Percentiles rank a stretch among this genome's conserved stretches.
Conservation (phyloP, 1,284 basidiomycete genomes). For the Ustilago crameri region DNA sequence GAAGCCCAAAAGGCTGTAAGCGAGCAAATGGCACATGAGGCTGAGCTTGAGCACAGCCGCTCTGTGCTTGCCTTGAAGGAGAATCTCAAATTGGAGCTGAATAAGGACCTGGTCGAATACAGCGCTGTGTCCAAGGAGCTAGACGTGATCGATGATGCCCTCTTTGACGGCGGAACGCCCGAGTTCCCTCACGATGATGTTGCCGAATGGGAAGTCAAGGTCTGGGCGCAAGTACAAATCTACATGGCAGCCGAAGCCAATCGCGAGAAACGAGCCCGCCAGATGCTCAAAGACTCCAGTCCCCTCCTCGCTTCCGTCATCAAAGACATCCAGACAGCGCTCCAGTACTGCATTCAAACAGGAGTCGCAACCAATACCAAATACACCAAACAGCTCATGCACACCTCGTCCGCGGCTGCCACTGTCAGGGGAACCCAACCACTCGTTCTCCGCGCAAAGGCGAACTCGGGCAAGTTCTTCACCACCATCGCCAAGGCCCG, state of each 20-base stretch:
- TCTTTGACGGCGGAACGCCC: conserved; percentile 39
- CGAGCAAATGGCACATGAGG: conserved; percentile 27
- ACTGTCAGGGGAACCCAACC: conserved; percentile 41
- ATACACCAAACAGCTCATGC: conserved; percentile 46
- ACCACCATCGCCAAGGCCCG: conserved; percentile 53
- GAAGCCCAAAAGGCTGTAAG: conserved; percentile 20
- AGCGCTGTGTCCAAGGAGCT: conserved; percentile 16
- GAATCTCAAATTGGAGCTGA: conserved; percentile 15
- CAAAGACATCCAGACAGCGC: conserved; percentile 41
- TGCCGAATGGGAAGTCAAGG: conserved; percentile 45
- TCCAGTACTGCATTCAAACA: conserved; percentile 49
- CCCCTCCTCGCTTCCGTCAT: conserved; percentile 30
- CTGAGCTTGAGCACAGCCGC: conserved; percentile 24
- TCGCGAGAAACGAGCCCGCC: conserved; percentile 52
- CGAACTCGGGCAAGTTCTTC: conserved; percentile 52
- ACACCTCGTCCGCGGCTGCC: conserved; percentile 14
- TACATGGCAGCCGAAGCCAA: conserved; percentile 48
- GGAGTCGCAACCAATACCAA: conserved; percentile 52
- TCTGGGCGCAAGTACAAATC: conserved; percentile 22
- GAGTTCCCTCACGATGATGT: conserved; percentile 42
- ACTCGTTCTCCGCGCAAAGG: conserved; percentile 51
- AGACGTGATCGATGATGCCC: conserved; percentile 16
- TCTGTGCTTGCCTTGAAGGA: conserved; percentile 7
- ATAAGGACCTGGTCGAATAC: conserved; percentile 26
- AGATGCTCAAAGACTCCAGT: conserved; percentile 34